Conservation (phyloP, 768 basidiomycete genomes). For the Roridomyces roridus region DNA sequence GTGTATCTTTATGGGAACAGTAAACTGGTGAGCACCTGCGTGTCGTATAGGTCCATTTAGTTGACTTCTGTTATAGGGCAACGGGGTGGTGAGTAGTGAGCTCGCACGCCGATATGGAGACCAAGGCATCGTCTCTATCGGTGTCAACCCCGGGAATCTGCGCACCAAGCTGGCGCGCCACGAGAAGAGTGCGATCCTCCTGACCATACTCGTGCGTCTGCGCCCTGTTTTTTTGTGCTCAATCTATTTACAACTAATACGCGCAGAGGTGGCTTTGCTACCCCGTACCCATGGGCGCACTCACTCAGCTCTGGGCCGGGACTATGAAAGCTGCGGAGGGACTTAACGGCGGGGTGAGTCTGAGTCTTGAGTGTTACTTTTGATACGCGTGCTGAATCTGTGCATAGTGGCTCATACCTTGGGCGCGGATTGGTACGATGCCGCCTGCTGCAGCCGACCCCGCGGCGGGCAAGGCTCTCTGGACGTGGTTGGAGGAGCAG, state of each 20-base stretch:
- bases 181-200: neutral
- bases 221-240: neutral
- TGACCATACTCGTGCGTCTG: slow-evolving; percentile 25
- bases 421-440: too few relatives aligned
- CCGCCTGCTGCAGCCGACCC: too few relatives aligned
- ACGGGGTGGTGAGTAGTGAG: slow-evolving; percentile 43
- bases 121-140: slow-evolving; percentile 42
- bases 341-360: too few relatives aligned
- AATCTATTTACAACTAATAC: neutral
- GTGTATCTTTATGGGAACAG: slow-evolving; percentile 39
- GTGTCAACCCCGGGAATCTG: slow-evolving; percentile 44
- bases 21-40: slow-evolving; percentile 34
- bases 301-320: slow-evolving; percentile 46
- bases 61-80: slow-evolving; percentile 36
- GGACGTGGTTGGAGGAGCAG: too few relatives aligned
- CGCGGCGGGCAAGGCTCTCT: too few relatives aligned
- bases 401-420: too few relatives aligned
- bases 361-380: too few relatives aligned
- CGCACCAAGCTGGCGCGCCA: slow-evolving; percentile 34
- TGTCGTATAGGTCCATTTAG: too few relatives aligned
- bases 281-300: slow-evolving; percentile 36
- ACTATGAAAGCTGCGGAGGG: slow-evolving; percentile 34
- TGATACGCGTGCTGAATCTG: too few relatives aligned
- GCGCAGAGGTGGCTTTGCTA: slow-evolving; percentile 25
- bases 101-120: slow-evolving; percentile 45